phyloP scores from a whole-genome alignment of 768 basidiomycete species.

The Baorangia bicolor region DNA sequence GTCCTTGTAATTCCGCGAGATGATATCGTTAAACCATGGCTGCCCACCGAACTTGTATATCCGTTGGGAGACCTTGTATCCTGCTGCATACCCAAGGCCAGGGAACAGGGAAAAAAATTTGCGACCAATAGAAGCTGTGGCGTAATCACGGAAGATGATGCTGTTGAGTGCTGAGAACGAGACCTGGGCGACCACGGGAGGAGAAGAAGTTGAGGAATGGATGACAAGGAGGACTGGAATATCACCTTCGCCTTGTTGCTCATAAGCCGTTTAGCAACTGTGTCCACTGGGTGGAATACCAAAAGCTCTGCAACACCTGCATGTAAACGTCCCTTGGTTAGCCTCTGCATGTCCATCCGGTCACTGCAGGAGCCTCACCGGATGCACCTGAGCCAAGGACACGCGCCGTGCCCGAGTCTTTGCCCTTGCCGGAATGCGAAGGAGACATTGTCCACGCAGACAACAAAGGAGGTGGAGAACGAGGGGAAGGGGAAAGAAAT shows the following conservation, averaged over 20 bases:
- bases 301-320: constrained; percentile 91
- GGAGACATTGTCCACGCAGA: constrained; percentile 44
- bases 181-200: constrained; percentile 42
- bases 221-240: background rate
- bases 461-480: background rate
- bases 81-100: constrained; percentile 95
- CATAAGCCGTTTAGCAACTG: constrained; percentile 98
- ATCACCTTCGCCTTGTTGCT: constrained; percentile 87
- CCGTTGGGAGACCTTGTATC: constrained; percentile 93
- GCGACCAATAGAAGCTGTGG: constrained; percentile 58
- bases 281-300: constrained; percentile 96
- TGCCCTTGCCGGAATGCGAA: constrained; percentile 44
- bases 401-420: constrained; percentile 88
- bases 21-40: constrained; percentile 94
- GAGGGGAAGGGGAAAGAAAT: background rate
- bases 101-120: constrained; percentile 95
- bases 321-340: background rate
- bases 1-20: constrained; percentile 79
- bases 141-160: constrained; percentile 87
- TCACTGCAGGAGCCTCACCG: constrained; percentile 44
- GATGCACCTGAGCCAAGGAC: constrained; percentile 91
- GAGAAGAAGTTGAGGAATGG: background rate
- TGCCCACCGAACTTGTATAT: constrained; percentile 99
- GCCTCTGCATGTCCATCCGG: background rate
- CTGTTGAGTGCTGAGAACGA: constrained; percentile 59